phyloP scores from a whole-genome alignment of 257 asterid species.

The Thymus quinquecostatus region DNA sequence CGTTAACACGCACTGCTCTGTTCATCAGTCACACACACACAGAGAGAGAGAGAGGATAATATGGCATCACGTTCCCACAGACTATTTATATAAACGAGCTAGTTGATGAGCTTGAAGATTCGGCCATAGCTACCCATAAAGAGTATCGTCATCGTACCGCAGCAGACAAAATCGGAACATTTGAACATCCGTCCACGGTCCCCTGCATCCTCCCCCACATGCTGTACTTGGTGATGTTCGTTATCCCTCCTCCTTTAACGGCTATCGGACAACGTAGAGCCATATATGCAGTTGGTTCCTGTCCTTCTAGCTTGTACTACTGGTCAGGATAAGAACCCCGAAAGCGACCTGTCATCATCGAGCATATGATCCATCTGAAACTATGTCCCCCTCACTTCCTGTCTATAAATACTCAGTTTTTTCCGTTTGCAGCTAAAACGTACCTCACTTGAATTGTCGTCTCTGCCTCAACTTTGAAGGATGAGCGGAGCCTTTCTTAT shows the following conservation, averaged over 20 bases:
- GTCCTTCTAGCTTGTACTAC: slow-evolving; percentile 30
- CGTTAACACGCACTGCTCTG: background rate
- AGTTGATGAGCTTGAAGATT: background rate
- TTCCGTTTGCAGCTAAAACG: background rate
- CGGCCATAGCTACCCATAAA: slow-evolving; percentile 20
- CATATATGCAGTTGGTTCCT: slow-evolving; percentile 13
- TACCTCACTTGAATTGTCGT: background rate
- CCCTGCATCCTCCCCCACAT: slow-evolving; percentile 24
- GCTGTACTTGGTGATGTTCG: slow-evolving; percentile 7
- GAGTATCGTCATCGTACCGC: slow-evolving; percentile 25
- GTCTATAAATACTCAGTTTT: slow-evolving; percentile 29
- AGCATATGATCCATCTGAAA: slow-evolving; percentile 25
- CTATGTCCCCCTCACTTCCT: slow-evolving; percentile 24
- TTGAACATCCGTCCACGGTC: slow-evolving; percentile 13
- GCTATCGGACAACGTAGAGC: background rate
- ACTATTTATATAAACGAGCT: background rate
- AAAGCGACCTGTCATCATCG: slow-evolving; percentile 37
- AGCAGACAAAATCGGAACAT: slow-evolving; percentile 34
- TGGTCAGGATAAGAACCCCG: slow-evolving; percentile 21
- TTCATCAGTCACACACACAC: no score
- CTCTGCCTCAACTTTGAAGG: background rate
- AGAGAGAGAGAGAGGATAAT: background rate
- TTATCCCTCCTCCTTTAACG: background rate
- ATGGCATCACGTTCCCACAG: background rate
- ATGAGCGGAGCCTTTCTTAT: slow-evolving; percentile 34